Evolutionary conservation across 148 eudicot genomes (phyloP), one percentile per base, ranked within the genome.

Genomic region (Chenopodium album): DNA sequence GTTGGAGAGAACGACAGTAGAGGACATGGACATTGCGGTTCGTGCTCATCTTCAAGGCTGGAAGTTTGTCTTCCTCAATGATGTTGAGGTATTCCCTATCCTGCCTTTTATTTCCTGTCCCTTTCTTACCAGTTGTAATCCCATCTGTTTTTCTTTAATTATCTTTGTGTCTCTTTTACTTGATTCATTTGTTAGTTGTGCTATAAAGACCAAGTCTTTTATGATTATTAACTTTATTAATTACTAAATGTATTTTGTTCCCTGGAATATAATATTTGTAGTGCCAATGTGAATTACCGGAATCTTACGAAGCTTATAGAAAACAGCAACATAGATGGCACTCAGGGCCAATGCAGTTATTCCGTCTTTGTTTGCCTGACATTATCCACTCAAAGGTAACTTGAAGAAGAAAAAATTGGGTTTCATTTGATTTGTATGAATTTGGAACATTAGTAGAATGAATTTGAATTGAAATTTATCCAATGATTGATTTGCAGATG

Each of bases 1-100:
- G 99, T 83, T 96, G 85, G 99, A 96, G 91, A 90, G 99, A 83
- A 96, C 99, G 82, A 96, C 99, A 0, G 99, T 96, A 2, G 99
- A 96, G 90, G 99, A 96, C 86, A 96, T 96, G 99, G 99, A 96
- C 84, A 94, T 96, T 86, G 99, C 99, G 19, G 99, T 96, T 50
- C 91, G 99, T 31, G 99, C 99, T 71, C 99, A 96, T 89, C 97
- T 96, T 75, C 81, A 91, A 28, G 99, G 99, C 28, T 96, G 99
- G 99, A 96, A 96, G 78, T 94, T 96, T 85, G 84, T 96, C 75
- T 96, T 89, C 85, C 97, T 96, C 72, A 96, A 96, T 88, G 98
- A 96, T 78, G 99, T 96, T 28, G 97, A 94, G 99, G 99, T 96
- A 94, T 50, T 73, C 79, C 41, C 20, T 34, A 37, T 44, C 34